These are phyloP conservation scores for Xylaria sp. DNA, from an alignment of 2,329 filamentous ascomycete species.

Conservation along the genomic window DNA sequence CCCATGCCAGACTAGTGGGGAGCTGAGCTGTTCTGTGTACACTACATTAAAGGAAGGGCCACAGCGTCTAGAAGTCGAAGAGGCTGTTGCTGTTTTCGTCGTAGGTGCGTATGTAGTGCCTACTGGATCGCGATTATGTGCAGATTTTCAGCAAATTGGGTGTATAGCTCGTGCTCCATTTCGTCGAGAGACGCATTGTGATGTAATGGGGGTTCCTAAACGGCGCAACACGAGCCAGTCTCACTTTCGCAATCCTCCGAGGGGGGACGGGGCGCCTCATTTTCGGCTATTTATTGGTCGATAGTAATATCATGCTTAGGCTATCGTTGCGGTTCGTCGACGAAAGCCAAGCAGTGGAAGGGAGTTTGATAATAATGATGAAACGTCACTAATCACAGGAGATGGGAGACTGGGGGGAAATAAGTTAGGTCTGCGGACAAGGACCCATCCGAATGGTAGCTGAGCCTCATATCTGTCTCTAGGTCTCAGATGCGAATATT, in stretches of 20 bases:
- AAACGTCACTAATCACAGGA: background rate
- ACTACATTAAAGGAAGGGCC: background rate
- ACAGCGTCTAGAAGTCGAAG: conserved; percentile 10
- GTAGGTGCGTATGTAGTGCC: background rate
- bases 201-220: conserved; percentile 5
- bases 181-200: conserved; percentile 4
- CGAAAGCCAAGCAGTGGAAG: background rate
- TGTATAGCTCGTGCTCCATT: background rate
- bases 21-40: conserved; percentile 14
- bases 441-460: background rate
- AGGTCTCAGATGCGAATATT: background rate
- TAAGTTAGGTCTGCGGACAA: background rate
- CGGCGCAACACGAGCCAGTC: background rate
- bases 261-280: background rate
- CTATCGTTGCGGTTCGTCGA: background rate
- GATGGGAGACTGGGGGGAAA: background rate
- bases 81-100: background rate
- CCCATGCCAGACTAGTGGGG: background rate
- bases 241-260: background rate
- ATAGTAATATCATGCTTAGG: background rate
- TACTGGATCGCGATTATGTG: background rate
- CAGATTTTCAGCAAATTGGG: background rate
- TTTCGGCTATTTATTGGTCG: background rate
- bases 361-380: background rate
- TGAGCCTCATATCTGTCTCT: background rate